A percentile compares a stretch with the other conserved stretches of the same genome.
These are phyloP conservation scores for Solanum chacoense DNA, from an alignment of 305 asterid species.

Conservation along the genomic window DNA sequence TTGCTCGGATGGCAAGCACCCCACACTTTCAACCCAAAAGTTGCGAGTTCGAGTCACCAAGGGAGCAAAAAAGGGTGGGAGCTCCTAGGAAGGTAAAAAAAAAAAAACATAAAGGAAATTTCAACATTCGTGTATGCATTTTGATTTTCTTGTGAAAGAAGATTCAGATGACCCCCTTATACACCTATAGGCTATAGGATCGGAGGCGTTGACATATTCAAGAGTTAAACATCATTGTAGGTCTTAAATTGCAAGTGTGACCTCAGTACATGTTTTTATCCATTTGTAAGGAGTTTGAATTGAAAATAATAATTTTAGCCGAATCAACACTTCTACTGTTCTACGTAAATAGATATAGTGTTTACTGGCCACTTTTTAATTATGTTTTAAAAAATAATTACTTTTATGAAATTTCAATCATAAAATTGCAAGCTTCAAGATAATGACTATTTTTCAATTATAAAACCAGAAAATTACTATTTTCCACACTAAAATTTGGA, in stretches of 20 bases:
- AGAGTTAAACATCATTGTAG: not conserved
- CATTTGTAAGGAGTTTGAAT: not conserved
- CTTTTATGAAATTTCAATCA: not conserved
- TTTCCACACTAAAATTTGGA: not conserved
- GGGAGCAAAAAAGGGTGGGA: too few relatives aligned
- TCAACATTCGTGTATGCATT: not conserved
- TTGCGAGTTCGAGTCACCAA: too few relatives aligned
- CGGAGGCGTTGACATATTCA: not conserved
- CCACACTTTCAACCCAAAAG: too few relatives aligned
- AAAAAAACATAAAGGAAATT: not conserved
- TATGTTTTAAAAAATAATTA: rapidly evolving
- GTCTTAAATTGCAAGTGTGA: not conserved
- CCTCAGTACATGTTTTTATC: rapidly evolving
- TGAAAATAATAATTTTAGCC: not conserved
- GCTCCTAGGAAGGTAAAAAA: too few relatives aligned
- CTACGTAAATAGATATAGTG: not conserved
- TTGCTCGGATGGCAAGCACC: too few relatives aligned
- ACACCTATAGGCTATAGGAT: not conserved
- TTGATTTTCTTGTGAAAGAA: not conserved
- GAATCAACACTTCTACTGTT: not conserved
- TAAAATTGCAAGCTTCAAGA: not conserved
- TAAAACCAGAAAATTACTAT: not conserved
- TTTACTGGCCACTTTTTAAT: rapidly evolving
- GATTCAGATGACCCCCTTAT: not conserved
- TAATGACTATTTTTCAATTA: not conserved